Evolutionary conservation across 306 rosid genomes (phyloP).

Genomic region (Vigna trinervia): DNA sequence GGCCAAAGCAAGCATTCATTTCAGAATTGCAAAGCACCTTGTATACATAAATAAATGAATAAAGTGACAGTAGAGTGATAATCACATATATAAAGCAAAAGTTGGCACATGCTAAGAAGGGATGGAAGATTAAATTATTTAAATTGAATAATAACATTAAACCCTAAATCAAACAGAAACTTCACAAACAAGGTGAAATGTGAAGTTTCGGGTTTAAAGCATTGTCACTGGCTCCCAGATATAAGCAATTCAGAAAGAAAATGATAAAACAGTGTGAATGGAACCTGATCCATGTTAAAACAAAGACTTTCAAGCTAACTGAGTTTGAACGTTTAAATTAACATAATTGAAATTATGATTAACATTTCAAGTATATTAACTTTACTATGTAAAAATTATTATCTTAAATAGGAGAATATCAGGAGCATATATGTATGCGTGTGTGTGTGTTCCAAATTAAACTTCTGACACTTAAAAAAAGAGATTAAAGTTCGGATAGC

Average conservation of each 20-base stretch:
- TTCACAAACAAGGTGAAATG: slow-evolving; percentile 29
- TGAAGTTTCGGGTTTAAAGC: slow-evolving; percentile 9
- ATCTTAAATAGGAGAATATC: slow-evolving; percentile 27
- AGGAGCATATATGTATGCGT: background rate
- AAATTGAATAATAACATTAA: background rate
- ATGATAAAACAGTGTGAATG: background rate
- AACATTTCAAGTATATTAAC: slow-evolving; percentile 30
- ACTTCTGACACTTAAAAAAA: no score
- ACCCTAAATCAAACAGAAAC: background rate
- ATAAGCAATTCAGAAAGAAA: slow-evolving; percentile 20
- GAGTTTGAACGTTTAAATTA: background rate
- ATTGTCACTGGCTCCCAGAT: background rate
- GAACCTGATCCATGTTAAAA: slow-evolving; percentile 13
- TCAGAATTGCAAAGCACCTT: background rate
- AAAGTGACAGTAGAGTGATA: background rate
- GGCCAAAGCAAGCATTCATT: slow-evolving; percentile 15
- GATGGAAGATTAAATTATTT: slow-evolving; percentile 17
- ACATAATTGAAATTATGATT: slow-evolving; percentile 11
- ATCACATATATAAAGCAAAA: slow-evolving; percentile 6
- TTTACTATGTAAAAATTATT: background rate
- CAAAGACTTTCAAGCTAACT: background rate
- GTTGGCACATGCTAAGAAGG: slow-evolving; percentile 26
- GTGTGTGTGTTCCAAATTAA: slow-evolving; percentile 28
- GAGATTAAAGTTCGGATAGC: slow-evolving; percentile 3
- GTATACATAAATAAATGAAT: background rate